Base-by-base conservation (phyloP, 176 grass and related monocot species). In the Poa pratensis region DNA sequence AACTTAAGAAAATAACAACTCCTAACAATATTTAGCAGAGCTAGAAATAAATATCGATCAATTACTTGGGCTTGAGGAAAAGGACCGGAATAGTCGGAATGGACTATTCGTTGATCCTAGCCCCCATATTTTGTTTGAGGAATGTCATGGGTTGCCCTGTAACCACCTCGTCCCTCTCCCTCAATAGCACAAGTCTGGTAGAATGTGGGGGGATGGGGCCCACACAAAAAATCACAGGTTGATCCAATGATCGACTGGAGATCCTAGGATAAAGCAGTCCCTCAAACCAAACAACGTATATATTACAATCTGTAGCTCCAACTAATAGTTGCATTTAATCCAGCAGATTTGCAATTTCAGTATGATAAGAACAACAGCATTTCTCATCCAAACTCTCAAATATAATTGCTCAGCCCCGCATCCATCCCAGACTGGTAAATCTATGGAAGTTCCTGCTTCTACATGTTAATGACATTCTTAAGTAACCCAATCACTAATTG, bases 271-370 rank as follows among this genome's bases (percentile, higher is more conserved):
- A 22, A 40, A 32, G 12, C 19, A 24, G 12, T 40, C 32, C 19
- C 75, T 58, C 50, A 35, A 75, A 34, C 18, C 27, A 76, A 76
- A 76, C 4, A 14, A 76, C 16, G 7, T 55, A 76, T 52, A 52
- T 51, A 52, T 34, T 37, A 26, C 24, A 59, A 52, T 27, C 15
- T 50, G 59, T 76, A 76, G 59, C 59, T 11, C 60, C 20, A 84
- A 52, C 14, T 35, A 57, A 77, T 59, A 68, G 10, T 67, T 77
- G 7, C 74, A 69, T 84, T 77, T 75, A 84, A 84, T 39, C 82
- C 60, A 39, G 82, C 58, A 65, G 48, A 76, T 65, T 76, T 52
- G 28, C 34, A 28, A 13, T 9, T 19, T 74, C 48, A 64, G 2
- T 63, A 62, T 16, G 43, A 76, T 76, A 0, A 19, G 20, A 46